phyloP scores from a whole-genome alignment of 2,329 filamentous ascomycete species.

The Fusarium sp. region DNA sequence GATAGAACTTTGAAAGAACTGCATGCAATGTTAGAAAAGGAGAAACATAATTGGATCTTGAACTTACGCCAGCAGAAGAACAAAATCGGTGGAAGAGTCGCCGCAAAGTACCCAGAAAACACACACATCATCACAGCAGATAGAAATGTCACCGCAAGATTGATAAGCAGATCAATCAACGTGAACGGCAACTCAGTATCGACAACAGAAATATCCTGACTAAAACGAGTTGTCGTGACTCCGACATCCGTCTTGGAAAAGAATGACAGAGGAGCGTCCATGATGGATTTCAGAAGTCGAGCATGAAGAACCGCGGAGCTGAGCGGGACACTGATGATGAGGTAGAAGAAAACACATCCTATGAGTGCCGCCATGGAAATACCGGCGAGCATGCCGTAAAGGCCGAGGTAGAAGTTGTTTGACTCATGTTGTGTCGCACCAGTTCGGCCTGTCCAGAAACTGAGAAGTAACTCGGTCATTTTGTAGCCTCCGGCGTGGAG shows the following conservation, averaged over 20 bases:
- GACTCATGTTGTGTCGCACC: conserved; percentile 6
- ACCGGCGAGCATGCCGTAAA: conserved; percentile 26
- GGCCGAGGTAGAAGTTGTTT: conserved; percentile 29
- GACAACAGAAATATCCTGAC: conserved; percentile 53
- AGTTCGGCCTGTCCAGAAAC: conserved; percentile 27
- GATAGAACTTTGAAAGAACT: conserved; percentile 27
- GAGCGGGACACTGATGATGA: conserved; percentile 7
- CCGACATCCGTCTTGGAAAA: conserved; percentile 53
- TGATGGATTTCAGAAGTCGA: conserved; percentile 14
- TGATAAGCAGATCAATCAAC: conserved; percentile 40
- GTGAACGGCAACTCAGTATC: conserved; percentile 50
- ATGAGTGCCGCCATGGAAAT: conserved; percentile 14
- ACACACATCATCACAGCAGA: conserved; percentile 28
- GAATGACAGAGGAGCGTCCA: conserved; percentile 51
- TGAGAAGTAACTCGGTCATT: conserved; percentile 30
- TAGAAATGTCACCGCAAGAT: conserved; percentile 7
- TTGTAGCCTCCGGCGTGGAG: conserved; percentile 22
- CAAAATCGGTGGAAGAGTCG: conserved; percentile 2
- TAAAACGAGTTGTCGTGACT: conserved; percentile 54
- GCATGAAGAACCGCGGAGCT: conserved; percentile 26
- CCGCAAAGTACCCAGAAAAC: conserved; percentile 26
- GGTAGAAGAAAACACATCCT: conserved; percentile 7
- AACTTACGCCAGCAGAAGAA: conserved; percentile 22
- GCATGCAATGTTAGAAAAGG: background rate
- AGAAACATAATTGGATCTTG: rapidly evolving